These are phyloP conservation scores for Rhizopogon sp. DNA, from an alignment of 768 basidiomycete species.

Conservation along the genomic window DNA sequence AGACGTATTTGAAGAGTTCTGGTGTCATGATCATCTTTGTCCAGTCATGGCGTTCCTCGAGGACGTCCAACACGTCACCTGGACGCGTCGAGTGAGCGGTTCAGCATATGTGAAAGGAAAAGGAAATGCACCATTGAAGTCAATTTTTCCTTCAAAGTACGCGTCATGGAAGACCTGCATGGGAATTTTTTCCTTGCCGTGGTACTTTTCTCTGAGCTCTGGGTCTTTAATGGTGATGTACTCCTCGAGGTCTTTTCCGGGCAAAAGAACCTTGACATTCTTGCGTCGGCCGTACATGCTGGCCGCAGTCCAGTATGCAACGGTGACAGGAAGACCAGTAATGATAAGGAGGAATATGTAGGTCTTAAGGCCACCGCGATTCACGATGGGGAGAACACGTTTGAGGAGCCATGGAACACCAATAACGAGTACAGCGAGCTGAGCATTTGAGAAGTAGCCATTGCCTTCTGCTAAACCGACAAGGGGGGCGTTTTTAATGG, in stretches of 20 bases:
- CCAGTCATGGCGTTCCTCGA: constrained; percentile 97
- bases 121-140: constrained; percentile 76
- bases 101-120: neutral
- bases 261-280: constrained; percentile 82
- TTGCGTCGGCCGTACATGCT: constrained; percentile 75
- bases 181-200: constrained; percentile 87
- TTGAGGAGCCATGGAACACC: constrained; percentile 84
- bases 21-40: constrained; percentile 86
- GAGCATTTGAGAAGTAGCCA: constrained; percentile 75
- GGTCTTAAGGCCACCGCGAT: constrained; percentile 78
- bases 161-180: constrained; percentile 98
- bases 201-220: constrained; percentile 74
- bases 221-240: constrained; percentile 90
- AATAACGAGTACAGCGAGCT: constrained; percentile 73
- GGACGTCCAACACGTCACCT: constrained; percentile 91
- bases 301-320: constrained; percentile 88
- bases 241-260: constrained; percentile 79
- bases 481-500: constrained; percentile 83
- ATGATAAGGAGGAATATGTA: constrained; percentile 77
- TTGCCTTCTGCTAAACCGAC: constrained; percentile 83
- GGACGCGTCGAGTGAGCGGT: neutral
- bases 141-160: constrained; percentile 93
- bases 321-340: constrained; percentile 68
- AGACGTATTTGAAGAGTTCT: constrained; percentile 92
- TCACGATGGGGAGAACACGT: constrained; percentile 74